Evolutionary conservation across 1,284 basidiomycete species (phyloP), one percentile per base, ranked within the genome.

Genomic region (Porodaedalea pini): DNA sequence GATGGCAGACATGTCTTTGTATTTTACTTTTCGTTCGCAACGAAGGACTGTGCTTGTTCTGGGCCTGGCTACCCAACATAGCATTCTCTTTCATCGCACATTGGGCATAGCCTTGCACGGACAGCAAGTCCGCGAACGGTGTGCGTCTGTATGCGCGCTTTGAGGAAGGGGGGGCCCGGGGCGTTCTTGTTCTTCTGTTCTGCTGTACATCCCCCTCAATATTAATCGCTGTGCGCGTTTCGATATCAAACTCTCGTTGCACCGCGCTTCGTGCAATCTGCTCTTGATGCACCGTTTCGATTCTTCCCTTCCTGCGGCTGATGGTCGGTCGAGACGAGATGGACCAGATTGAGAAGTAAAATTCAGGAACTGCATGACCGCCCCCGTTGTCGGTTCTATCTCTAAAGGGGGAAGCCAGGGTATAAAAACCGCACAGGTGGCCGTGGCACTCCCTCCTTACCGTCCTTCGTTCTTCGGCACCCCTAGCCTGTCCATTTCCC

Each of bases 11-110:
- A 45, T 23, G 29, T 21, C 47, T 49, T 49, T 51, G 36, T 51
- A 39, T 40, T 51, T 13, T 39, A 8, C 23, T 47, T 47, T 23
- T 47, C 27, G 8, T 47, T 47, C 31, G n/a, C 27, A 6, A 6
- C 32, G 6, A 13, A 13, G 32, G 32, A 34, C 13, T 34, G 32
- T 13, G n/a, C 44, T 52, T 41, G 36, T 52, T 39, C 37, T 52
- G 23, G 5, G n/a, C 41, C 17, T 44, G 8, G 21, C 39, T 54
- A 36, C 51, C 41, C n/a, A 21, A 44, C 17, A 31, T 21, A 32
- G 51, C n/a, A n/a, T 17, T 23, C 32, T 27, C 41, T 54, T 44
- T 44, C 51, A 44, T 44, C 51, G 25, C n/a, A 21, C 3, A 31
- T n/a, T 49, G 47, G 47, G 27, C n/a, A 6, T 19, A 2, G 10